phyloP scores from a whole-genome alignment of 176 grass and related monocot genomes.

The Secale cereale region DNA sequence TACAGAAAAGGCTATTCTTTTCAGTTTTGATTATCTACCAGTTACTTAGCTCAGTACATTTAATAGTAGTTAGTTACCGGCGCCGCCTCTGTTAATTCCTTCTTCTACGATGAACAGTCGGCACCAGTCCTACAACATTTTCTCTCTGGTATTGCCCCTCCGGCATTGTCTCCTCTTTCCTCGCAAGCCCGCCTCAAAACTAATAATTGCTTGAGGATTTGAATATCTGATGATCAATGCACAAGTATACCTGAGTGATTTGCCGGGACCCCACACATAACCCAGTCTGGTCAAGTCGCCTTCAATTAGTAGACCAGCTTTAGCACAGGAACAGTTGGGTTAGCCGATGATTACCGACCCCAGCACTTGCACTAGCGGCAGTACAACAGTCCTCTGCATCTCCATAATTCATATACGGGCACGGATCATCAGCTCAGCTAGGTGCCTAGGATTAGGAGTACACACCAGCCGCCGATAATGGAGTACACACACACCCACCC shows the following conservation, averaged over 20 bases:
- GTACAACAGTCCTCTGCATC: not conserved
- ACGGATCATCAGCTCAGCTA: not conserved
- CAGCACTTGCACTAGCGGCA: not conserved
- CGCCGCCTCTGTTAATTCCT: no score
- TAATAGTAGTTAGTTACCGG: no score
- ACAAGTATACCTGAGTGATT: not conserved
- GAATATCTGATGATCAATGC: not conserved
- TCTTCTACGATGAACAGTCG: no score
- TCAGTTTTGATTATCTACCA: no score
- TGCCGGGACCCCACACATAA: not conserved
- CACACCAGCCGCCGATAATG: not conserved
- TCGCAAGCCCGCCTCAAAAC: no score
- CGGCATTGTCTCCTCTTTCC: no score
- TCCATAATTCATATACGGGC: not conserved
- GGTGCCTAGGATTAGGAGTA: not conserved
- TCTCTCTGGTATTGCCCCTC: no score
- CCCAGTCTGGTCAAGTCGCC: not conserved
- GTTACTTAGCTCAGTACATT: no score
- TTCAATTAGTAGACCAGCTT: not conserved
- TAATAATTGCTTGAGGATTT: not conserved
- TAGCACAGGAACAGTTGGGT: not conserved
- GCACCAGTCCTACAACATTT: no score
- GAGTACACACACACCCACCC: no score
- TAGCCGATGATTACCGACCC: not conserved
- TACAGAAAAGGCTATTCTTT: no score